Evolutionary conservation across 2,329 filamentous ascomycete genomes (phyloP).

Genomic region (Aureobasidium mangrovei): DNA sequence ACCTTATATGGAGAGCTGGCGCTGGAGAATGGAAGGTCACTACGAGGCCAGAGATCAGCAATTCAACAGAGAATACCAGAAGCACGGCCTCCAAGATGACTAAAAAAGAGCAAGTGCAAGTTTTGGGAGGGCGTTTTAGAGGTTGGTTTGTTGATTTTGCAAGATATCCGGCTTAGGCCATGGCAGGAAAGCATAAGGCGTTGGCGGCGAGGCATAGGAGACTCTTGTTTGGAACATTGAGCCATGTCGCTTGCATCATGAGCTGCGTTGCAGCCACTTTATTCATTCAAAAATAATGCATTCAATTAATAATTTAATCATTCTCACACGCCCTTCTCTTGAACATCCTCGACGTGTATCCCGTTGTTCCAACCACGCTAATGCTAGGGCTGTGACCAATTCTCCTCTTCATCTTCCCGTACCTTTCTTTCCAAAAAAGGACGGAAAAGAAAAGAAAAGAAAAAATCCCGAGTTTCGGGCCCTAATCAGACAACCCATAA

Average conservation of each 20-base stretch:
- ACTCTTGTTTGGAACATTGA: neutral
- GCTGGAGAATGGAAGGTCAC: conserved; percentile 31
- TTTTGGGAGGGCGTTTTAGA: neutral
- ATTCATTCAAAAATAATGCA: neutral
- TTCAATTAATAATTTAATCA: neutral
- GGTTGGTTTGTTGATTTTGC: neutral
- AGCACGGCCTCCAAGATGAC: neutral
- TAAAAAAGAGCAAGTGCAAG: neutral
- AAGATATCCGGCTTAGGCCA: neutral
- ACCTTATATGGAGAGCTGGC: conserved; percentile 25
- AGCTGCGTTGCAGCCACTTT: conserved; percentile 1
- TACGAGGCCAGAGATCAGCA: conserved; percentile 26
- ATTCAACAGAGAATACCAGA: neutral
- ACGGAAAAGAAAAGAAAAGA: no score
- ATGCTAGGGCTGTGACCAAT: no score
- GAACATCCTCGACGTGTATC: no score
- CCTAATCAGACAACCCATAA: no score
- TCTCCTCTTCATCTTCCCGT: no score
- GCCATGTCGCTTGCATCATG: neutral
- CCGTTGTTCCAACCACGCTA: no score
- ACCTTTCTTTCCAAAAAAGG: no score
- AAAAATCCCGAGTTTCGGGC: no score
- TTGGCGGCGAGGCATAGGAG: neutral
- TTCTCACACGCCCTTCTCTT: neutral
- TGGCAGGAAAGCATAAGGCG: neutral